Evolutionary conservation across 2,329 filamentous ascomycete species (phyloP), one percentile per base, ranked within the genome.

Genomic region (Blastomyces percursus): DNA sequence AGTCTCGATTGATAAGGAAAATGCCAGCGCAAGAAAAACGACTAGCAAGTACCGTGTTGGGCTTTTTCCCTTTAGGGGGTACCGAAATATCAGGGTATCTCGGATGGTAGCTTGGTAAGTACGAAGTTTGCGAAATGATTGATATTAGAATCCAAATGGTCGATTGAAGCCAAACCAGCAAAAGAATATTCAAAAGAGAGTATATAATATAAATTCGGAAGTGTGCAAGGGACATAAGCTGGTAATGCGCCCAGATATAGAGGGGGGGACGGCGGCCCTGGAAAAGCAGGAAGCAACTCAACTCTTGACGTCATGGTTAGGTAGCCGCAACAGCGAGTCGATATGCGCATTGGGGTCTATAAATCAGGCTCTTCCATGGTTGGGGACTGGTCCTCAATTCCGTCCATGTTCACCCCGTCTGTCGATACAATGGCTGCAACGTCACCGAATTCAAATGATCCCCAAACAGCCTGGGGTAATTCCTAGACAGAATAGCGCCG

Each of bases 281-380:
- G 27, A 5, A 38, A 38, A 56, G 8, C 54, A 56, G 32, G 54
- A 24, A 40, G 54, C 30, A 12, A 59, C 21, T 21, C 56, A 14
- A 59, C 21, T 32, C 42, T 59, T 59, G 57, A 59, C 57, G 57
- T 59, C 57, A 59, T 48, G 24, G 40, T 59, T 59, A n/a, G 21
- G 40, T 46, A 59, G 57, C 42, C 16, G 12, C 27, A 35, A 27
- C 9, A n/a, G 42, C 24, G 40, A 19, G 14, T 44, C 40, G 14
- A 8, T 24, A 38, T 16, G 40, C 9, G 55, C 38, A 27, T 19
- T 58, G 38, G 35, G 19, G 35, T 58, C 21, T 21, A 27, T 58
- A 27, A 24, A 24, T 21, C n/a, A 27, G 27, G 38, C 9, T 30
- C 14, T 27, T 58, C 57, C 57, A 59, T 48, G 40, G 57, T 46